Base-by-base conservation (phyloP, 495 filamentous ascomycete genomes). In the Lasiosphaeria hispida region DNA sequence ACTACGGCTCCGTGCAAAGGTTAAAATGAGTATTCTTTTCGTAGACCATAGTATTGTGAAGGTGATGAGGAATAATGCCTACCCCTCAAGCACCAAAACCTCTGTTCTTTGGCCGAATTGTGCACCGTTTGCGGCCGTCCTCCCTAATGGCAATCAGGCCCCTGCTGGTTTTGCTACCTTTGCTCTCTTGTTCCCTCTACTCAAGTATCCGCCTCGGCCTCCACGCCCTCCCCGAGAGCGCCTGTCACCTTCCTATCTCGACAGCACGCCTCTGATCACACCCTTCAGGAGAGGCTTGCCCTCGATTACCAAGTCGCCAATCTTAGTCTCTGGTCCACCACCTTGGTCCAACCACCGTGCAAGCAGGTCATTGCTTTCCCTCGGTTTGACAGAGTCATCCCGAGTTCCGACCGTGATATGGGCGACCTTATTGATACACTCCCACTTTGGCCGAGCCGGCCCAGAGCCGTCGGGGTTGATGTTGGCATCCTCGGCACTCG, bases 391-490 rank as follows among this genome's bases (percentile, higher is more conserved):
- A 7, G 75, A 63, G 53, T 76, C 72, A 54, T 80, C 73, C 18
- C 83, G 82, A 1, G 94, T 98, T 2, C 94, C 94, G 14, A 97
- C 79, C 1, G 94, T 97, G 47, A 97, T 79, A 70, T 98, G 94
- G 13, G 90, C 83, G n/a, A 93, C 78, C 30, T 74, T 66, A 68
- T 98, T 98, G 10, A 83, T 79, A 47, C 85, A 93, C 39, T 85
- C 75, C 78, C 89, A 90, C 50, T 70, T 65, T 1, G 66, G 66
- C 53, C 50, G 30, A 3, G 51, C 49, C 6, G 45, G 40, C 34
- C 14, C 53, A 11, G 53, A 9, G 10, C 48, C 38, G 41, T 30
- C 64, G 17, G 58, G 61, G 41, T 76, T 70, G 39, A 79, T 75
- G 30, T 80, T 75, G 38, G 39, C 59, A 19, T 63, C 65, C 13